Evolutionary conservation across 2,329 filamentous ascomycete genomes (phyloP).

Genomic region (Ophiostoma perfectum): DNA sequence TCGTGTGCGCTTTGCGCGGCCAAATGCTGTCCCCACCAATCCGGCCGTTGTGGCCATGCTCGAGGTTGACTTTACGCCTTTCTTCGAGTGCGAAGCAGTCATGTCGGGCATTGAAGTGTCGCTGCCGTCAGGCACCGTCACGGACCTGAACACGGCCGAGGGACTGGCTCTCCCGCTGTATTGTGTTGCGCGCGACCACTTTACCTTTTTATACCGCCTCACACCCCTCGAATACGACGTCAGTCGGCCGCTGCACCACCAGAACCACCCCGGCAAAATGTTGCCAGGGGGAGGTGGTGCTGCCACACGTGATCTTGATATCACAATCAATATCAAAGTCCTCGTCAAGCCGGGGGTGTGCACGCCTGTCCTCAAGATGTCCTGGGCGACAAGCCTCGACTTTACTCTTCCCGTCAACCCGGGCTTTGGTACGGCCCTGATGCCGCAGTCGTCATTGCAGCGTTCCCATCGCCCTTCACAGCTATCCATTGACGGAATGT

Average conservation of each 20-base stretch:
- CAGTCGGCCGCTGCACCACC: conserved; percentile 32
- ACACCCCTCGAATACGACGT: conserved; percentile 46
- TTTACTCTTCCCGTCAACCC: conserved; percentile 62
- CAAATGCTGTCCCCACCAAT: conserved; percentile 53
- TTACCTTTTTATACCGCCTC: conserved; percentile 68
- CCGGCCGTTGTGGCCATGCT: conserved; percentile 62
- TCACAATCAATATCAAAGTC: conserved; percentile 57
- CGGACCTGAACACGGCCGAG: conserved; percentile 45
- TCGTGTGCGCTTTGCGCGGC: conserved; percentile 64
- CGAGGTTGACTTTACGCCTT: conserved; percentile 67
- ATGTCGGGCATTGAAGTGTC: conserved; percentile 55
- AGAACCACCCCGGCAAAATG: conserved; percentile 8
- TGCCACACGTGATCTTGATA: conserved; percentile 47
- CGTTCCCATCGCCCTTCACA: conserved; percentile 58
- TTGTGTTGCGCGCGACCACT: conserved; percentile 66
- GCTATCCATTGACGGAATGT: conserved; percentile 55
- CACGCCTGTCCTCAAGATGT: conserved; percentile 56
- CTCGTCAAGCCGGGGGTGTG: conserved; percentile 52
- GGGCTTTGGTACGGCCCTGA: conserved; percentile 49
- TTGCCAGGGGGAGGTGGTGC: conserved; percentile 2
- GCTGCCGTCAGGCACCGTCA: conserved; percentile 53
- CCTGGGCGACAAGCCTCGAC: conserved; percentile 64
- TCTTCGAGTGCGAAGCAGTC: conserved; percentile 60
- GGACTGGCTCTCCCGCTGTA: conserved; percentile 51
- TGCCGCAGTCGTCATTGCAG: conserved; percentile 51